phyloP scores from a whole-genome alignment of 495 filamentous ascomycete species.

The Tuber aestivum region DNA sequence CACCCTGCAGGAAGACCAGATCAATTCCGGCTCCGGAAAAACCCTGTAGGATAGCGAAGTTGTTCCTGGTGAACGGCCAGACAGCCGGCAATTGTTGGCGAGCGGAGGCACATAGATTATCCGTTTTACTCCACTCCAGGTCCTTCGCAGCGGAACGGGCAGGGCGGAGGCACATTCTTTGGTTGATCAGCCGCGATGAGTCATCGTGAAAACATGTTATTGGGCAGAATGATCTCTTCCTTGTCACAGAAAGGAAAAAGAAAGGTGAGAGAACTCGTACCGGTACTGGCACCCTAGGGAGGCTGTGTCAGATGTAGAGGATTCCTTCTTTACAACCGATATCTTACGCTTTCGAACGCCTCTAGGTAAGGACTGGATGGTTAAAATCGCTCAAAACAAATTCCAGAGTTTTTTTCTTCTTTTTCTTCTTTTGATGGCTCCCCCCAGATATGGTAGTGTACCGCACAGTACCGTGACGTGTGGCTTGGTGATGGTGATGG shows the following conservation, averaged over 20 bases:
- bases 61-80: constrained; percentile 23
- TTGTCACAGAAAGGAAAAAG: background rate
- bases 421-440: background rate
- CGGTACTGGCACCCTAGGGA: background rate
- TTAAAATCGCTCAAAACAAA: constrained; percentile 1
- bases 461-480: too few relatives aligned
- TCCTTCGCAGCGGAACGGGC: constrained; percentile 22
- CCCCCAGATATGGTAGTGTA: too few relatives aligned
- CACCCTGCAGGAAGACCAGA: background rate
- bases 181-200: constrained; percentile 23
- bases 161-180: constrained; percentile 18
- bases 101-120: constrained; percentile 24
- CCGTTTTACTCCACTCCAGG: constrained; percentile 18
- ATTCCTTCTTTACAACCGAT: background rate
- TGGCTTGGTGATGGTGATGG: background rate
- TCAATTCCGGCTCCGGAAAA: constrained; percentile 17
- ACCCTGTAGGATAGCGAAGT: constrained; percentile 12
- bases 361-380: background rate
- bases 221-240: background rate
- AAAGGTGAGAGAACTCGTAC: background rate
- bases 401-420: background rate
- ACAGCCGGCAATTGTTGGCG: constrained; percentile 28
- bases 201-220: background rate
- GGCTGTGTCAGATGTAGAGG: background rate
- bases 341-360: background rate